Conservation (phyloP, 257 asterid species). For the Hygrophila difformis region DNA sequence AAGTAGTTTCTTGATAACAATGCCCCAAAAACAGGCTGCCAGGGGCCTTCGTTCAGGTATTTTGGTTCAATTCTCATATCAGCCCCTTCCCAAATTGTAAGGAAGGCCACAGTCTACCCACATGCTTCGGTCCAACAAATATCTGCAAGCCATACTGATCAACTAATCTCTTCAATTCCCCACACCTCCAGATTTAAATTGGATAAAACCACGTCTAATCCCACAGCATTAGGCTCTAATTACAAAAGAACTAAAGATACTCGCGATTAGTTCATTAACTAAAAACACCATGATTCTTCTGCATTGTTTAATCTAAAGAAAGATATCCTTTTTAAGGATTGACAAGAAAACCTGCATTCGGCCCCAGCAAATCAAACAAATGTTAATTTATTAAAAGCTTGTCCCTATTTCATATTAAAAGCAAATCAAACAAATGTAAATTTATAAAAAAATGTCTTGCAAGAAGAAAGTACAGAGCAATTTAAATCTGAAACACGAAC, state of each 20-base stretch:
- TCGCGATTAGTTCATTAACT: too few species aligned
- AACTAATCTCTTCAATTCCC: too few species aligned
- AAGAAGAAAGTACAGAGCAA: not conserved
- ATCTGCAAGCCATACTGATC: too few species aligned
- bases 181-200: too few species aligned
- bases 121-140: too few species aligned
- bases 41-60: not conserved
- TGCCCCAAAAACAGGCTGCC: not conserved
- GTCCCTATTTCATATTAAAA: slow-evolving; percentile 2
- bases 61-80: not conserved
- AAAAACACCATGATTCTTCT: too few species aligned
- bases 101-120: not conserved
- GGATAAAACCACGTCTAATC: too few species aligned
- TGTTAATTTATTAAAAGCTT: not conserved
- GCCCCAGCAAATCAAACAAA: slow-evolving; percentile 4
- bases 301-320: not conserved
- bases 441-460: not conserved
- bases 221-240: too few species aligned
- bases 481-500: slow-evolving; percentile 21
- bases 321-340: not conserved
- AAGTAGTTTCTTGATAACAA: not conserved
- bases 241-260: too few species aligned
- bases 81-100: not conserved
- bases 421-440: not conserved
- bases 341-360: not conserved